Conservation (phyloP, 352 stramenopile genomes). For the Phytopythium chamaehyphon region DNA sequence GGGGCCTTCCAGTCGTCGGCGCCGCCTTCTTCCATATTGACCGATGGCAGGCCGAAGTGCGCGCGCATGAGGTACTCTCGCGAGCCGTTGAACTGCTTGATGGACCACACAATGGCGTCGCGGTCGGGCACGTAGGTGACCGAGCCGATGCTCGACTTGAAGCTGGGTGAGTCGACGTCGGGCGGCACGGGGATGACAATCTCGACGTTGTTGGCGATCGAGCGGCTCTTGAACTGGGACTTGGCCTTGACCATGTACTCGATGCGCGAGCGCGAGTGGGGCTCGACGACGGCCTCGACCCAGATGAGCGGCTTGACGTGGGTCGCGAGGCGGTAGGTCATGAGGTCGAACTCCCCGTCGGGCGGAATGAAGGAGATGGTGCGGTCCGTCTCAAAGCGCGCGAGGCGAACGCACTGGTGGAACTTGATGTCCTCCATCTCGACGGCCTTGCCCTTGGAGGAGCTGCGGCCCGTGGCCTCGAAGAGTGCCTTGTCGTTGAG, state of each 20-base stretch:
- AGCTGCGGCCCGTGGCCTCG: slow-evolving; percentile 91
- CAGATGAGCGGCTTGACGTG: slow-evolving; percentile 99
- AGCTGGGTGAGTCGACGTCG: slow-evolving; percentile 98
- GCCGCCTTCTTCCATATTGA: slow-evolving; percentile 82
- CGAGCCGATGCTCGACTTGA: slow-evolving; percentile 97
- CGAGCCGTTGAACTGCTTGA: slow-evolving; percentile 99
- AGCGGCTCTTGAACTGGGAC: slow-evolving; percentile 98
- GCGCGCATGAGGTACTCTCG: slow-evolving; percentile 99
- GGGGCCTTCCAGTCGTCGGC: slow-evolving; percentile 89
- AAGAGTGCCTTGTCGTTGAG: slow-evolving; percentile 99
- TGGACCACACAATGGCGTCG: slow-evolving; percentile 98
- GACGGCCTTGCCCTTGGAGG: slow-evolving; percentile 93
- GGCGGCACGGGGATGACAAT: slow-evolving; percentile 99
- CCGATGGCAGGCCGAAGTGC: slow-evolving; percentile 98
- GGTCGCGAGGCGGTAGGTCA: slow-evolving; percentile 98
- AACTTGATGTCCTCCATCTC: slow-evolving; percentile 99
- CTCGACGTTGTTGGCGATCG: slow-evolving; percentile 99
- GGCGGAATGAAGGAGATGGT: slow-evolving; percentile 99
- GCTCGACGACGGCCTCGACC: slow-evolving; percentile 98
- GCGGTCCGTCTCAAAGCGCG: slow-evolving; percentile 99
- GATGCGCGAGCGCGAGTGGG: slow-evolving; percentile 95
- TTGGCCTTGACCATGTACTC: slow-evolving; percentile 99
- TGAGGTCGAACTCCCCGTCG: slow-evolving; percentile 99
- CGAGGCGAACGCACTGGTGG: slow-evolving; percentile 98
- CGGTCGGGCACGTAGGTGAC: slow-evolving; percentile 99